Evolutionary conservation across 805 yeast species (phyloP).

Genomic region (Kodamaea kaohsiungensis): DNA sequence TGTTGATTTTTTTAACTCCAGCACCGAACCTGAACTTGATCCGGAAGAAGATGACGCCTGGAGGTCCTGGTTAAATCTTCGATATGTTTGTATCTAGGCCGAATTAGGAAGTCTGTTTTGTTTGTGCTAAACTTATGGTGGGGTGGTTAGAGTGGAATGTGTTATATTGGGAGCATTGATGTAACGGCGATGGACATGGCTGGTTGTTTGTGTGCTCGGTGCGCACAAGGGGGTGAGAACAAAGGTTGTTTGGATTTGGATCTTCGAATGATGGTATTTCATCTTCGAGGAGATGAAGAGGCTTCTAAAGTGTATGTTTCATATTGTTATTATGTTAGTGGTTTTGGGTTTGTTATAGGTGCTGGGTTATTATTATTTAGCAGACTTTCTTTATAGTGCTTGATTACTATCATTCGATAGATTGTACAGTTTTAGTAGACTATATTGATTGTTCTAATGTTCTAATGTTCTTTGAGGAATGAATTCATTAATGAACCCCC

Average conservation of each 20-base stretch:
- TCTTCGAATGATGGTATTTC: neutral
- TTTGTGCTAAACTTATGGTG: neutral
- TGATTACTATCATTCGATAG: too few relatives aligned
- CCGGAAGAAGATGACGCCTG: neutral
- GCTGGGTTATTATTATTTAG: too few relatives aligned
- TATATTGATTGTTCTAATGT: neutral
- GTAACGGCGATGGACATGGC: neutral
- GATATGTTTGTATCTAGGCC: slow-evolving; percentile 12
- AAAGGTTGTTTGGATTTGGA: neutral
- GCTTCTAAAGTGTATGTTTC: too few relatives aligned
- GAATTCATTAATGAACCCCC: neutral
- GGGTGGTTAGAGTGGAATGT: neutral
- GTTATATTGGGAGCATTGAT: neutral
- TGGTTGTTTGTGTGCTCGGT: neutral
- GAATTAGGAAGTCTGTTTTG: slow-evolving; percentile 8
- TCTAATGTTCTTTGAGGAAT: neutral
- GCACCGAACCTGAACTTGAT: neutral
- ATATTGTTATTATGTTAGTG: too few relatives aligned
- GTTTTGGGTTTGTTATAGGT: too few relatives aligned
- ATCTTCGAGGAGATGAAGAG: too few relatives aligned
- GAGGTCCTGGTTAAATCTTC: slow-evolving; percentile 1
- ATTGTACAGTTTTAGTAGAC: neutral
- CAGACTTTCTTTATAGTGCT: too few relatives aligned
- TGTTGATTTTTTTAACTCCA: neutral
- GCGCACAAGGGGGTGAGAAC: neutral